Percentiles rank a stretch among this genome's conserved stretches.
Evolutionary conservation across 768 basidiomycete genomes (phyloP).

Genomic region (Russula emetica): DNA sequence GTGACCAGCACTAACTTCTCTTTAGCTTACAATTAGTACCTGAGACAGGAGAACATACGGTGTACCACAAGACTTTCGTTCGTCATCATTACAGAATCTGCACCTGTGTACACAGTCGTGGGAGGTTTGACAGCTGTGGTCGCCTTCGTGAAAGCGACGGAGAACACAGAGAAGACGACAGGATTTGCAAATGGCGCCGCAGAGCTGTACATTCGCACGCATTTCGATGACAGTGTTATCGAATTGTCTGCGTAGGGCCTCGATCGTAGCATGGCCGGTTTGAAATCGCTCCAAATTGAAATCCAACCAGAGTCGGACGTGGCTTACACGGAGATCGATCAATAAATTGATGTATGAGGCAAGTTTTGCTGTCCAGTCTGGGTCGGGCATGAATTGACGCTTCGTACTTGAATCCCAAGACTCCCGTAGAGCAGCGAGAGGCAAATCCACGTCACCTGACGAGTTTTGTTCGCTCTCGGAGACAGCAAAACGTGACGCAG

Average conservation of each 20-base stretch:
- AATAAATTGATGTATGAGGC: constrained; percentile 39
- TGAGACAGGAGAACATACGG: constrained; percentile 37
- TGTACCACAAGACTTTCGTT: constrained; percentile 40
- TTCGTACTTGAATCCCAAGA: constrained; percentile 34
- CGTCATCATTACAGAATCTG: constrained; percentile 40
- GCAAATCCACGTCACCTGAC: constrained; percentile 30
- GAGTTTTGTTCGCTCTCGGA: constrained; percentile 25
- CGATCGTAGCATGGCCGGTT: constrained; percentile 41
- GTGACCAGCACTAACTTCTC: constrained; percentile 48
- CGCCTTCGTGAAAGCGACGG: constrained; percentile 42
- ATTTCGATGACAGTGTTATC: constrained; percentile 45
- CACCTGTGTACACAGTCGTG: constrained; percentile 47
- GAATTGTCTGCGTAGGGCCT: constrained; percentile 43
- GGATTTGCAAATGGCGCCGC: constrained; percentile 42
- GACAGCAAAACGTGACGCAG: constrained; percentile 36
- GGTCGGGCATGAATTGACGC: constrained; percentile 40
- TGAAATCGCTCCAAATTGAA: constrained; percentile 49
- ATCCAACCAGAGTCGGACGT: constrained; percentile 50
- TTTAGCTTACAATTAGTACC: neutral
- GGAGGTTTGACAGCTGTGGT: constrained; percentile 48
- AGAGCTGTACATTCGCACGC: constrained; percentile 45
- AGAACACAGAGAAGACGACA: constrained; percentile 51
- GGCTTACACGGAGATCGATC: constrained; percentile 42
- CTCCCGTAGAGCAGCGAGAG: constrained; percentile 29
- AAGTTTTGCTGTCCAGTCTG: constrained; percentile 41